These are phyloP conservation scores for Zygoascus ofunaensis DNA, from an alignment of 805 yeast species.

Conservation along the genomic window DNA sequence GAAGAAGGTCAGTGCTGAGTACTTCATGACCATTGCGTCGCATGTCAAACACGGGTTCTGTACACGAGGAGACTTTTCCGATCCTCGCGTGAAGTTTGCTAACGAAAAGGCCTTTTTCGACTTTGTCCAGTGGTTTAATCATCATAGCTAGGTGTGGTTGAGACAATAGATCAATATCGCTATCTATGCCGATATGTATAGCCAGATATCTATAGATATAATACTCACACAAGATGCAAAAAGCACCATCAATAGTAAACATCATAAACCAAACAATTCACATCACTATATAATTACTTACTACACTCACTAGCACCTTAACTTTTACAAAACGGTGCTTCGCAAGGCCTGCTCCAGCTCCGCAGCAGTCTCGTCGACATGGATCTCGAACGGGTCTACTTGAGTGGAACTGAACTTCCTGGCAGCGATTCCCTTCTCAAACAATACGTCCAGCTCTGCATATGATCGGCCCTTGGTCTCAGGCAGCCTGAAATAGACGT, in stretches of 20 bases:
- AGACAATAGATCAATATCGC: too few species aligned
- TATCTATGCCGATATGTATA: too few species aligned
- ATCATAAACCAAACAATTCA: too few species aligned
- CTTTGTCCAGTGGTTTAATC: slow-evolving; percentile 18
- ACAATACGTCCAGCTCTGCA: slow-evolving; percentile 50
- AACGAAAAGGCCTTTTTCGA: slow-evolving; percentile 48
- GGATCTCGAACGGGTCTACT: slow-evolving; percentile 6
- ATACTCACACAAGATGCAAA: too few species aligned
- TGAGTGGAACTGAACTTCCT: slow-evolving; percentile 17
- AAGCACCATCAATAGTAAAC: too few species aligned
- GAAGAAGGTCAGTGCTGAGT: slow-evolving; percentile 43
- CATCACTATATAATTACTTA: too few species aligned
- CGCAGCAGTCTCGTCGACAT: slow-evolving; percentile 2
- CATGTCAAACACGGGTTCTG: slow-evolving; percentile 73
- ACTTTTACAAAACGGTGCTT: background rate
- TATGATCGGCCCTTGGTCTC: slow-evolving; percentile 50
- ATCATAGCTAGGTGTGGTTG: too few species aligned
- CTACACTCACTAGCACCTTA: too few species aligned
- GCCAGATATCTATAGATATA: too few species aligned
- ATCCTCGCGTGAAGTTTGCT: slow-evolving; percentile 50
- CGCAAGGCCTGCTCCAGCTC: background rate
- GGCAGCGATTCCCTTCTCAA: slow-evolving; percentile 27
- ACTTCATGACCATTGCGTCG: slow-evolving; percentile 51
- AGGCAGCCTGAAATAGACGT: slow-evolving; percentile 46
- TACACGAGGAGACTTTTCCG: slow-evolving; percentile 59